phyloP scores from a whole-genome alignment of 163 green algal genomes.

The Smithsoniella earleae region DNA sequence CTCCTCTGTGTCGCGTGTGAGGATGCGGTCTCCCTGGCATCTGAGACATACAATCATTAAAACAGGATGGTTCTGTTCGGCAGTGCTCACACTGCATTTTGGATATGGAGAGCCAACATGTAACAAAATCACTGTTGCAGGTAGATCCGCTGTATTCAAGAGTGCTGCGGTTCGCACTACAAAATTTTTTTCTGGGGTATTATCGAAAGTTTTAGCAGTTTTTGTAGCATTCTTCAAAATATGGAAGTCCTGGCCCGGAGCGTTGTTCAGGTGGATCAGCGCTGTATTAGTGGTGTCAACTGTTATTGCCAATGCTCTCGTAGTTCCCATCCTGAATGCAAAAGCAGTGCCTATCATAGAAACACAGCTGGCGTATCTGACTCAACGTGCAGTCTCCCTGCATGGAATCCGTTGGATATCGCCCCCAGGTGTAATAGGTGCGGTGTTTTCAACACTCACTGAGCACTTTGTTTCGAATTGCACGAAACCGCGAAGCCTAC shows the following conservation, averaged over 20 bases:
- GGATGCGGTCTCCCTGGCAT: too few species aligned
- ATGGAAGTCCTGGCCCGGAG: slow-evolving; percentile 22
- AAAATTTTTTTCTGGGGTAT: not conserved
- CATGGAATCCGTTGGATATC: not conserved
- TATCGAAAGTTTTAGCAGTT: not conserved
- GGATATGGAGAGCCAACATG: too few species aligned
- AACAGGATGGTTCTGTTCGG: too few species aligned
- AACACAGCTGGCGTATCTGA: not conserved
- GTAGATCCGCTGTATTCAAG: not conserved
- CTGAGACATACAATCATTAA: too few species aligned
- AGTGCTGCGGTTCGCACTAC: not conserved
- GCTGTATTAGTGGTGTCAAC: not conserved
- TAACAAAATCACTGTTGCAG: too few species aligned
- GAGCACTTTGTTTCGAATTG: too few species aligned
- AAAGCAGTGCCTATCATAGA: not conserved
- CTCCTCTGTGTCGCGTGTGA: too few species aligned
- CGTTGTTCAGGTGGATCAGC: not conserved
- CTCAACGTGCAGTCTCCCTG: not conserved
- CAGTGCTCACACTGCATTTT: too few species aligned
- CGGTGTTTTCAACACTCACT: too few species aligned
- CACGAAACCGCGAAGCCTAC: too few species aligned
- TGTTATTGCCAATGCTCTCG: not conserved
- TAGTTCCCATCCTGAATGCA: slow-evolving; percentile 3
- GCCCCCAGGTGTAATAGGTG: not conserved
- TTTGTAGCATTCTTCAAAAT: slow-evolving; percentile 1